Percentiles rank a stretch among this genome's conserved stretches.
phyloP scores from a whole-genome alignment of 176 grass and related monocot species.

The Oryza nivara region DNA sequence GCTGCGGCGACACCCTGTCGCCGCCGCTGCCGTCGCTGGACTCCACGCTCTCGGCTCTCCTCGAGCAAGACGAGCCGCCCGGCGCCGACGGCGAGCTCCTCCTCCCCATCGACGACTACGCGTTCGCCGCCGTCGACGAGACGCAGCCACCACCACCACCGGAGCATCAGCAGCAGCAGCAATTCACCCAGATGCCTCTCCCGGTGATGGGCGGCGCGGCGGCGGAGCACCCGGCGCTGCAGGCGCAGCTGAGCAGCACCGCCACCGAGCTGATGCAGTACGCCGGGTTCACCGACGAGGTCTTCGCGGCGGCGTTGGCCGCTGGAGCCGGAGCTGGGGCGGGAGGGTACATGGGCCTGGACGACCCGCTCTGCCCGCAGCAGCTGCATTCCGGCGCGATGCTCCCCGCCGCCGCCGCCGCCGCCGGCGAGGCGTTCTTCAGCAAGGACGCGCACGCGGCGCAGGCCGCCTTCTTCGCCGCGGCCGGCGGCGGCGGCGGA shows the following conservation, averaged over 20 bases:
- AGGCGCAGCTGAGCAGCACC: slow-evolving; percentile 51
- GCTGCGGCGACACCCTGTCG: slow-evolving; percentile 50
- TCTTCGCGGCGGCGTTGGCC: slow-evolving; percentile 45
- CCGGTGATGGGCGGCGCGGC: slow-evolving; percentile 15
- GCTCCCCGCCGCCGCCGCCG: slow-evolving; percentile 22
- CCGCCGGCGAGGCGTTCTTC: slow-evolving; percentile 31
- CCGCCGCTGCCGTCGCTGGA: slow-evolving; percentile 59
- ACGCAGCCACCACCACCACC: neutral
- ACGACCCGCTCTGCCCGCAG: slow-evolving; percentile 46
- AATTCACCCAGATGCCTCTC: slow-evolving; percentile 50
- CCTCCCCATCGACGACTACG: slow-evolving; percentile 44
- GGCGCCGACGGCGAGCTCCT: slow-evolving; percentile 39
- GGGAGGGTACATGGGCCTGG: slow-evolving; percentile 51
- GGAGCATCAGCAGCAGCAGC: slow-evolving; percentile 58
- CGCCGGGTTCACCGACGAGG: slow-evolving; percentile 48
- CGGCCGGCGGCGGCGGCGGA: neutral
- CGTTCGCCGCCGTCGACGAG: slow-evolving; percentile 16
- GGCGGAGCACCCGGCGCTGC: slow-evolving; percentile 36
- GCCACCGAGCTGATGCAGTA: slow-evolving; percentile 44
- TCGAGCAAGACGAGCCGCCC: slow-evolving; percentile 48
- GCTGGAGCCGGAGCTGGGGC: neutral
- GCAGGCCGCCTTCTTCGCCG: slow-evolving; percentile 45
- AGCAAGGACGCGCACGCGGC: slow-evolving; percentile 18
- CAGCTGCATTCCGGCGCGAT: slow-evolving; percentile 31
- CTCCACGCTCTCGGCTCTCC: slow-evolving; percentile 54